These are phyloP conservation scores for Cladosporium sp. DNA, from an alignment of 2,329 filamentous ascomycete species.

Conservation along the genomic window DNA sequence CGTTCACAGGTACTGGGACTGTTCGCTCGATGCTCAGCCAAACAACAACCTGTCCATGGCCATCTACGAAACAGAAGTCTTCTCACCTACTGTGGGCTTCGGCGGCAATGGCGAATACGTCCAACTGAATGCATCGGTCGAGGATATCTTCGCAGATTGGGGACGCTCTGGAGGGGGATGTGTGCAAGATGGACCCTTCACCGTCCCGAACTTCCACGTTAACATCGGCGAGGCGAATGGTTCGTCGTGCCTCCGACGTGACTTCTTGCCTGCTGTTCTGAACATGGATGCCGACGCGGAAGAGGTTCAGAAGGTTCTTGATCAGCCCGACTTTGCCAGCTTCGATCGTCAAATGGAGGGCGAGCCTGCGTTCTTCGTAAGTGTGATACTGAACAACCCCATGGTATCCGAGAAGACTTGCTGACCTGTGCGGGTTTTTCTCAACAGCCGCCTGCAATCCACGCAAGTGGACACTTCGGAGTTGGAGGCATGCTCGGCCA, in stretches of 20 bases:
- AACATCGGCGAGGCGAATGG: conserved; percentile 11
- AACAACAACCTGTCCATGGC: conserved; percentile 10
- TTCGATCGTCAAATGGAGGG: conserved; percentile 21
- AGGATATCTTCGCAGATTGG: conserved; percentile 3
- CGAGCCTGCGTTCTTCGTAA: not conserved
- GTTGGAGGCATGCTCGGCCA: conserved; percentile 19
- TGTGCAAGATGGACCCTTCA: conserved; percentile 26
- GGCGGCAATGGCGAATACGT: conserved; percentile 18
- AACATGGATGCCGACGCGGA: not conserved
- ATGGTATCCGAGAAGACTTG: too few species aligned
- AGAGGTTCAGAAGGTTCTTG: conserved; percentile 17
- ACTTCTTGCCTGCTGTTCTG: not conserved
- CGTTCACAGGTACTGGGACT: conserved; percentile 24
- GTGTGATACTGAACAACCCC: too few species aligned
- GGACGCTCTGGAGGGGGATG: conserved; percentile 20
- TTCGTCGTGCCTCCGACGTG: conserved; percentile 1
- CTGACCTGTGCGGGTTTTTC: too few species aligned
- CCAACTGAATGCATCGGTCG: not conserved
- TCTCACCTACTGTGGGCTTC: conserved; percentile 17
- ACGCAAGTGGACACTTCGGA: conserved; percentile 22
- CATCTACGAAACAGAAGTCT: conserved; percentile 14
- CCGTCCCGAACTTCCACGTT: conserved; percentile 11
- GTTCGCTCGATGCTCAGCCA: conserved; percentile 20
- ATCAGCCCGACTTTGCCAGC: conserved; percentile 14
- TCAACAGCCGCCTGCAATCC: conserved; percentile 16